These are phyloP conservation scores for Metschnikowia lochheadii DNA, from an alignment of 805 yeast genomes.

Conservation along the genomic window DNA sequence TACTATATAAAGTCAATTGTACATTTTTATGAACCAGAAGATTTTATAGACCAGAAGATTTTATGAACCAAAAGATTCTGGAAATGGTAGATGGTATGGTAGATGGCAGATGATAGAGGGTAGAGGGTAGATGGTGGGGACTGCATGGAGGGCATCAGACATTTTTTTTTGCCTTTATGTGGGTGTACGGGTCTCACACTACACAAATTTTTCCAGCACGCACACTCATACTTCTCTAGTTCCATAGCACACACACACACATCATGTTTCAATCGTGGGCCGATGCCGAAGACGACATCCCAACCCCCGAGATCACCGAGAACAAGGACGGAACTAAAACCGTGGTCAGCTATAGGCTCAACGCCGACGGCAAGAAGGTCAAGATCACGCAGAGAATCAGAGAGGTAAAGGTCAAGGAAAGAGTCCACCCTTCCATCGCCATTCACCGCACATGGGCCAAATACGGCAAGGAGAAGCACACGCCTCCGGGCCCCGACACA, in stretches of 20 bases:
- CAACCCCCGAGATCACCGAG: constrained; percentile 67
- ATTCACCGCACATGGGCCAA: constrained; percentile 81
- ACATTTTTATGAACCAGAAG: no score
- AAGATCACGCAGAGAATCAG: constrained; percentile 83
- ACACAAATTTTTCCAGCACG: constrained; percentile 13
- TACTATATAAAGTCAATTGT: no score
- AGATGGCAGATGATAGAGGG: no score
- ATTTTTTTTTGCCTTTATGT: neutral
- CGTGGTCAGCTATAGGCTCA: constrained; percentile 68
- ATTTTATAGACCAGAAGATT: no score
- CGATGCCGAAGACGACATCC: constrained; percentile 68
- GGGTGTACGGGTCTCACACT: neutral
- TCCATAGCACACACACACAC: neutral
- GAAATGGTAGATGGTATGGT: no score
- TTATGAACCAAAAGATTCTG: no score
- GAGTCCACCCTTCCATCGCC: constrained; percentile 84
- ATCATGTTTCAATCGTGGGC: constrained; percentile 56
- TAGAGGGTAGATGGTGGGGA: no score
- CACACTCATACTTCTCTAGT: neutral
- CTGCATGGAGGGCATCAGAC: neutral
- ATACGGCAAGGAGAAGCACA: constrained; percentile 73
- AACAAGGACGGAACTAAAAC: constrained; percentile 90
- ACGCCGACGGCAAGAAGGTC: constrained; percentile 77
- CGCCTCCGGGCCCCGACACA: constrained; percentile 81
- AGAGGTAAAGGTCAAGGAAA: constrained; percentile 71